Evolutionary conservation across 345 rosid species (phyloP).

Genomic region (Ailanthus altissimus): DNA sequence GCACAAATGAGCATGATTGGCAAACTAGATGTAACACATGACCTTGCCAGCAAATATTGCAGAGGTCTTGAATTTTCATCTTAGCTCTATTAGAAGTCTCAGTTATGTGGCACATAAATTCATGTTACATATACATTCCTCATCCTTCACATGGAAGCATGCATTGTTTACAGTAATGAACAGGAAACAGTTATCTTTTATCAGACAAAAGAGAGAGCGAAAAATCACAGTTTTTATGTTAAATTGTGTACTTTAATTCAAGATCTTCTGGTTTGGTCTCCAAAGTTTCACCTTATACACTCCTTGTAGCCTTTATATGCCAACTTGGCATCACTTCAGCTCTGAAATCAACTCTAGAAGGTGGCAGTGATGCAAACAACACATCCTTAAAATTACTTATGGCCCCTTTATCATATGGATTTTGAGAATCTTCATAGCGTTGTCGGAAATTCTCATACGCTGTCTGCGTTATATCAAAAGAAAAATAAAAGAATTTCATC

Average conservation of each 20-base stretch:
- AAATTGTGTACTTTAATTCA: neutral
- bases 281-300: neutral
- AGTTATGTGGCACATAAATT: no score
- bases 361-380: conserved; percentile 25
- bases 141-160: no score
- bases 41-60: neutral
- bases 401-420: conserved; percentile 36
- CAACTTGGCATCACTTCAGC: conserved; percentile 26
- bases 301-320: conserved; percentile 16
- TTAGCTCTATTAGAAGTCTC: no score
- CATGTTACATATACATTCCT: no score
- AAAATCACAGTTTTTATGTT: neutral
- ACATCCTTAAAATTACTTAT: conserved; percentile 28
- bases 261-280: neutral
- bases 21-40: conserved; percentile 12
- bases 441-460: conserved; percentile 38
- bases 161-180: no score
- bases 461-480: conserved; percentile 27
- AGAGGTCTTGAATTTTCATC: no score
- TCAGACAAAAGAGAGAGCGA: no score
- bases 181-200: no score
- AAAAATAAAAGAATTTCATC: neutral
- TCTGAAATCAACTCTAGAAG: conserved; percentile 40
- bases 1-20: conserved; percentile 13
- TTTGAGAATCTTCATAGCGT: conserved; percentile 22